Conservation (phyloP, 2,329 filamentous ascomycete species). For the Alternaria dauci region DNA sequence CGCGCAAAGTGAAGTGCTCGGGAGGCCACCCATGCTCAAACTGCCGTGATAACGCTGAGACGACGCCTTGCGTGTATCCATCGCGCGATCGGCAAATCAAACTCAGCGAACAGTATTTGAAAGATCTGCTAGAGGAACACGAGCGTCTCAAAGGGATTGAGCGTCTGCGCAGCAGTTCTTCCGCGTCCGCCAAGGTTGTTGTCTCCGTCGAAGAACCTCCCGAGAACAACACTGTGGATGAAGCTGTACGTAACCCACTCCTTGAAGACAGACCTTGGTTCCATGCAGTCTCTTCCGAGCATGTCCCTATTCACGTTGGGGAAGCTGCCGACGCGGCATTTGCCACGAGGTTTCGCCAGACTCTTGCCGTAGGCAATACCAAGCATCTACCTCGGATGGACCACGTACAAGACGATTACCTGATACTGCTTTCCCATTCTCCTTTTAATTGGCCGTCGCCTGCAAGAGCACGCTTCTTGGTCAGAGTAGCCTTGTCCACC, state of each 20-base stretch:
- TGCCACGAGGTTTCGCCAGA: not conserved
- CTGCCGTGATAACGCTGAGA: not conserved
- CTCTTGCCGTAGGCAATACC: not conserved
- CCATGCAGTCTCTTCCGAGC: not conserved
- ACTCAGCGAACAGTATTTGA: not conserved
- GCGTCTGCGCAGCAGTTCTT: too few species aligned
- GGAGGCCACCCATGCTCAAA: not conserved
- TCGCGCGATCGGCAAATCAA: not conserved
- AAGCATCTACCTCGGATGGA: not conserved
- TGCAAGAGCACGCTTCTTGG: too few species aligned
- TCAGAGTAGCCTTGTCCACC: too few species aligned
- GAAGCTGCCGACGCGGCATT: not conserved
- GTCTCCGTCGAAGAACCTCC: not conserved
- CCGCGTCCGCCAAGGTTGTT: not conserved
- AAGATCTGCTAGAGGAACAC: not conserved
- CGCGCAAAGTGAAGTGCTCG: not conserved
- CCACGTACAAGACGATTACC: not conserved
- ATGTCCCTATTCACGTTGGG: not conserved
- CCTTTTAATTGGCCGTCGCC: too few species aligned
- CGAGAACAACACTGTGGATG: not conserved
- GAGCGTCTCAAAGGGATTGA: too few species aligned
- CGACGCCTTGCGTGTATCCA: not conserved
- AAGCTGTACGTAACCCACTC: not conserved
- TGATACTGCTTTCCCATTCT: not conserved
- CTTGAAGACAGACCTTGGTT: not conserved